Base-by-base conservation (phyloP, 192 early-diverging fungal genomes). In the Pilobolus umbonatus region DNA sequence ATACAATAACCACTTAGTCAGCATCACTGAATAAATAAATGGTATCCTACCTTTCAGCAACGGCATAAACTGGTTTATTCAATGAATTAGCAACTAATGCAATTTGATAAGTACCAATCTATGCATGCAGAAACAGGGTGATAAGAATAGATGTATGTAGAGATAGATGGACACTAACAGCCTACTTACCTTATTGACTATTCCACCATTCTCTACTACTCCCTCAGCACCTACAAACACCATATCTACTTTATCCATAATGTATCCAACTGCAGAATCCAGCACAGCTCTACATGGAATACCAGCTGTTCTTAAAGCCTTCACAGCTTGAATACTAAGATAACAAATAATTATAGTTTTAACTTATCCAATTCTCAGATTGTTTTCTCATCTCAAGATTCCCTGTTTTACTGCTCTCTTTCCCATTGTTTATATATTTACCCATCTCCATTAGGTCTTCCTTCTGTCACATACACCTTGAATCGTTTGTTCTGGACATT, bases 141-240 rank as follows among this genome's bases (percentile, higher is more conserved):
- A n/a, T n/a, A n/a, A n/a, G n/a, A n/a, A n/a, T n/a, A n/a, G n/a
- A n/a, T n/a, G n/a, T n/a, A n/a, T n/a, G n/a, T n/a, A 29, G 21
- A 31, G 19, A 54, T 32, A 32, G 32, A n/a, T 17, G n/a, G 6
- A 45, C 22, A 62, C 30, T 26, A 46, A 17, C 32, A 25, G 7
- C 26, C 45, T 65, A 82, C 83, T n/a, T n/a, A n/a, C n/a, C n/a
- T 64, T 92, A 86, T 99, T 99, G 70, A 99, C 91, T 34, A 99
- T 65, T 0, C 97, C 97, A 24, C 97, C 97, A 67, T 94, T 99
- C 72, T 96, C 91, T 1, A 94, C 93, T 5, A 99, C 94, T 30
- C 93, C 97, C 72, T 99, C 97, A 8, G 97, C 97, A 17, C 97
- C 97, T 26, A 94, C 94, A 62, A 99, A 80, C 15, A 98, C 91